These are phyloP conservation scores for Lavandula angustifolia DNA, from an alignment of 257 asterid species.

Conservation along the genomic window DNA sequence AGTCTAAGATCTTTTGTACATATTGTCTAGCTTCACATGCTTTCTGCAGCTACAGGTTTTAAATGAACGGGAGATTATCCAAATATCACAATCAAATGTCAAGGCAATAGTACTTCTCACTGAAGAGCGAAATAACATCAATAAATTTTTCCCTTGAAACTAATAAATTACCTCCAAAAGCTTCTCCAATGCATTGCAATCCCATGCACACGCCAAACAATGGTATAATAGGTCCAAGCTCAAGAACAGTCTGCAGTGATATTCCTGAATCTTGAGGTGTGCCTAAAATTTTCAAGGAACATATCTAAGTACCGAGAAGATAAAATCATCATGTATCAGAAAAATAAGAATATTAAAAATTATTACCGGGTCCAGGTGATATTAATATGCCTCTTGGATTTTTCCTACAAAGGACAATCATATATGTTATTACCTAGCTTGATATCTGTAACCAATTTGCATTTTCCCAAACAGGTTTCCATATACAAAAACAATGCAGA, in stretches of 20 bases:
- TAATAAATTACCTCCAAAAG: slow-evolving; percentile 78
- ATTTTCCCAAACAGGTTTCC: slow-evolving; percentile 21
- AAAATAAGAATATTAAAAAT: neutral
- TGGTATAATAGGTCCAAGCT: slow-evolving; percentile 86
- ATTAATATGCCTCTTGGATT: slow-evolving; percentile 87
- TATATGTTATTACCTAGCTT: slow-evolving; percentile 24
- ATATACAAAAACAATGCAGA: slow-evolving; percentile 1
- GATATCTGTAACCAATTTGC: neutral
- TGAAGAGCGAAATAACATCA: neutral
- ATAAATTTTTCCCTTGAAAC: neutral
- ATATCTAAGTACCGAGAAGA: neutral
- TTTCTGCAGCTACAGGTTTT: slow-evolving; percentile 1
- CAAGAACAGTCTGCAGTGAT: slow-evolving; percentile 82
- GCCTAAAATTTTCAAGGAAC: slow-evolving; percentile 40
- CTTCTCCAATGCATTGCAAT: slow-evolving; percentile 99
- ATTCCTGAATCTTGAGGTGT: slow-evolving; percentile 96
- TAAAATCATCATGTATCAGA: neutral
- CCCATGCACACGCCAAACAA: slow-evolving; percentile 99
- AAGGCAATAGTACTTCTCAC: neutral
- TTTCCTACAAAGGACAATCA: slow-evolving; percentile 51
- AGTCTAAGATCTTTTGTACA: neutral
- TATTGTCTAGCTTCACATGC: neutral
- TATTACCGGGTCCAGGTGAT: slow-evolving; percentile 94
- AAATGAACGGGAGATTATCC: slow-evolving; percentile 1
- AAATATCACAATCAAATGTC: slow-evolving; percentile 13